These are phyloP conservation scores for Ascochyta rabiei DNA, from an alignment of 2,329 filamentous ascomycete species.

Conservation along the genomic window DNA sequence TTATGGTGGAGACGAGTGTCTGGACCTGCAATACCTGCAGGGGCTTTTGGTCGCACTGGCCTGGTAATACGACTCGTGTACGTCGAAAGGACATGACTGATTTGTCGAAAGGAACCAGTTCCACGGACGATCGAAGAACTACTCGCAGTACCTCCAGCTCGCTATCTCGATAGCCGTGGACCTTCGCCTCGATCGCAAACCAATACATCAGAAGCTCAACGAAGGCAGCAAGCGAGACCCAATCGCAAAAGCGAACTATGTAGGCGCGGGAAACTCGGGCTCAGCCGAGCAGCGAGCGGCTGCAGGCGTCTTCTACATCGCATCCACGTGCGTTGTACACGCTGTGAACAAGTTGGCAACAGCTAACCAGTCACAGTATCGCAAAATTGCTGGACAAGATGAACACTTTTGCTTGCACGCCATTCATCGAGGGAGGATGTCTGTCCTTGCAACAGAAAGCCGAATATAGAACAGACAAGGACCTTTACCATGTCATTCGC, in stretches of 20 bases:
- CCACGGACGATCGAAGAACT: constrained; percentile 36
- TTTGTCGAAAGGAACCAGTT: constrained; percentile 36
- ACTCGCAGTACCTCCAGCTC: constrained; percentile 39
- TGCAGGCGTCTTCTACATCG: constrained; percentile 53
- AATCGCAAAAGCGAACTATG: constrained; percentile 15
- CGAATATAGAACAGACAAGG: constrained; percentile 44
- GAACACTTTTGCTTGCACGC: constrained; percentile 44
- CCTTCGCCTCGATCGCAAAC: constrained; percentile 37
- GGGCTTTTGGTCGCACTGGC: constrained; percentile 37
- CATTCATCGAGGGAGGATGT: constrained; percentile 48
- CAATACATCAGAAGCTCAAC: constrained; percentile 22
- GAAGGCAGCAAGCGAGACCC: constrained; percentile 34
- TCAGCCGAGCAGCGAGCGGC: constrained; percentile 53
- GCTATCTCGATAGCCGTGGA: constrained; percentile 42
- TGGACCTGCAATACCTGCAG: constrained; percentile 38
- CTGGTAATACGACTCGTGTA: constrained; percentile 24
- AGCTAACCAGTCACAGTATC: constrained; percentile 35
- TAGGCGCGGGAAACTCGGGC: constrained; percentile 29
- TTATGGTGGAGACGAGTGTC: constrained; percentile 36
- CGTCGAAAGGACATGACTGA: constrained; percentile 2
- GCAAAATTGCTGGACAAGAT: constrained; percentile 48
- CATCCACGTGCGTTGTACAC: constrained; percentile 46
- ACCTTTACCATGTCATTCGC: constrained; percentile 46
- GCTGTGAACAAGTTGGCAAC: neutral
- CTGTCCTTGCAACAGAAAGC: constrained; percentile 38